These are phyloP conservation scores for Rosa multiflora DNA, from an alignment of 306 rosid genomes.

Conservation along the genomic window DNA sequence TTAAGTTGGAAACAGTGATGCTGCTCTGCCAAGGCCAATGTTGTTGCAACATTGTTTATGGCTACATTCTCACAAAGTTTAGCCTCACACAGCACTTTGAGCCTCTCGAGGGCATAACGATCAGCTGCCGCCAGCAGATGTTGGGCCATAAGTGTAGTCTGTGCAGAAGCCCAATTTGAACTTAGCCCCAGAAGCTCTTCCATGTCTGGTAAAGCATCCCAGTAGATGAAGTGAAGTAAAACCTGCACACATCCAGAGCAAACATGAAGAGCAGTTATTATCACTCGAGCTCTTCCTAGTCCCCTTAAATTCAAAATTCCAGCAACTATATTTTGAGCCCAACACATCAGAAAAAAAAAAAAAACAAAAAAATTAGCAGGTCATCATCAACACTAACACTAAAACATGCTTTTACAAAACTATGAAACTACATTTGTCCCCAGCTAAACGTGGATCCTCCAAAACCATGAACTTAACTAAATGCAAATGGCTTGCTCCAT, in stretches of 20 bases:
- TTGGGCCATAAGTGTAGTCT: slow-evolving; percentile 50
- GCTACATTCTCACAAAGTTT: slow-evolving; percentile 57
- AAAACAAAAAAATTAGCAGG: too few relatives aligned
- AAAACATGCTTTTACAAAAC: neutral
- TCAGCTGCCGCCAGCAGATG: slow-evolving; percentile 80
- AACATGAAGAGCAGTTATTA: neutral
- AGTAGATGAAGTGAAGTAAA: slow-evolving; percentile 63
- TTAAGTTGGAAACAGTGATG: slow-evolving; percentile 67
- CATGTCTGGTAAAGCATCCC: slow-evolving; percentile 64
- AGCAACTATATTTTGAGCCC: neutral
- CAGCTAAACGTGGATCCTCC: slow-evolving; percentile 2
- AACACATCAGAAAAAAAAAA: neutral
- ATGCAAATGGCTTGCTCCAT: neutral
- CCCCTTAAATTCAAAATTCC: neutral
- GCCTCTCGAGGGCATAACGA: slow-evolving; percentile 71
- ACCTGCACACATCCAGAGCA: slow-evolving; percentile 43
- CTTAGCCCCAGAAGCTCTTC: slow-evolving; percentile 47
- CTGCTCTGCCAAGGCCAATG: slow-evolving; percentile 76
- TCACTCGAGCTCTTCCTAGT: neutral
- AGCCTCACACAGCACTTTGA: slow-evolving; percentile 57
- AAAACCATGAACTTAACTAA: neutral
- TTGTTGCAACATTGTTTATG: slow-evolving; percentile 71
- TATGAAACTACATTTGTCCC: neutral
- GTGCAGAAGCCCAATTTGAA: slow-evolving; percentile 49
- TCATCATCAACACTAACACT: neutral